These are phyloP conservation scores for Ophiocordyceps sinensis DNA, from an alignment of 2,329 filamentous ascomycete genomes.

Conservation along the genomic window DNA sequence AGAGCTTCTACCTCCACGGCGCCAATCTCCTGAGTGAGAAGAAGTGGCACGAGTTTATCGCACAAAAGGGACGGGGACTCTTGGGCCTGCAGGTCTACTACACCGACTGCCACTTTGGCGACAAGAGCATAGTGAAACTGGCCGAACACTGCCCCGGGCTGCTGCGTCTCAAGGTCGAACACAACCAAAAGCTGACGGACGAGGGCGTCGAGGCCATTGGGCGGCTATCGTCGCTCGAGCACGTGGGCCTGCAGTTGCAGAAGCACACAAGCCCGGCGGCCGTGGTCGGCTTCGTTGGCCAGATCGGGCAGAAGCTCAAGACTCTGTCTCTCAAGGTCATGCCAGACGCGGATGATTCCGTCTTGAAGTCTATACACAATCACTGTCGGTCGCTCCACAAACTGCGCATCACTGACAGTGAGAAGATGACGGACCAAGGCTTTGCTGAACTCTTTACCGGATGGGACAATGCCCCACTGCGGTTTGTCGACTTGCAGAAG, in stretches of 20 bases:
- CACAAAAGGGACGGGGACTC: constrained; percentile 48
- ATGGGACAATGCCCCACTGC: constrained; percentile 62
- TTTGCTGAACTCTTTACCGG: constrained; percentile 58
- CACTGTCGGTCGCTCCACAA: constrained; percentile 57
- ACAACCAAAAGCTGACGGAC: constrained; percentile 61
- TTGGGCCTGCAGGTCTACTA: constrained; percentile 64
- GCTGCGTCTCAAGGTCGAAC: constrained; percentile 61
- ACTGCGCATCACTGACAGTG: constrained; percentile 68
- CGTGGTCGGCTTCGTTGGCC: constrained; percentile 45
- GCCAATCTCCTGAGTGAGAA: constrained; percentile 69
- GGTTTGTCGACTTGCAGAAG: constrained; percentile 59
- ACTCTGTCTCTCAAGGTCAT: constrained; percentile 68
- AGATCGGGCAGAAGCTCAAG: constrained; percentile 50
- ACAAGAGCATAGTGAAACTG: constrained; percentile 52
- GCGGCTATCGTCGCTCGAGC: constrained; percentile 47
- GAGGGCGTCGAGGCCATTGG: constrained; percentile 51
- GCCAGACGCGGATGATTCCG: constrained; percentile 47
- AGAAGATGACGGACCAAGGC: constrained; percentile 58
- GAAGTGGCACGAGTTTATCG: constrained; percentile 60
- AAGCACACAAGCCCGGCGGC: constrained; percentile 38
- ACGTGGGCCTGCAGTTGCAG: constrained; percentile 59
- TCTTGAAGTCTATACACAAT: constrained; percentile 57
- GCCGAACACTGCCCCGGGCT: constrained; percentile 52
- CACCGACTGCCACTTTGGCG: constrained; percentile 68
- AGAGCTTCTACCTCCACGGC: constrained; percentile 64